Evolutionary conservation across 225 moss, liverwort and hornwort species (phyloP), one percentile per base, ranked within the genome.

Genomic region (Ulota crispa): DNA sequence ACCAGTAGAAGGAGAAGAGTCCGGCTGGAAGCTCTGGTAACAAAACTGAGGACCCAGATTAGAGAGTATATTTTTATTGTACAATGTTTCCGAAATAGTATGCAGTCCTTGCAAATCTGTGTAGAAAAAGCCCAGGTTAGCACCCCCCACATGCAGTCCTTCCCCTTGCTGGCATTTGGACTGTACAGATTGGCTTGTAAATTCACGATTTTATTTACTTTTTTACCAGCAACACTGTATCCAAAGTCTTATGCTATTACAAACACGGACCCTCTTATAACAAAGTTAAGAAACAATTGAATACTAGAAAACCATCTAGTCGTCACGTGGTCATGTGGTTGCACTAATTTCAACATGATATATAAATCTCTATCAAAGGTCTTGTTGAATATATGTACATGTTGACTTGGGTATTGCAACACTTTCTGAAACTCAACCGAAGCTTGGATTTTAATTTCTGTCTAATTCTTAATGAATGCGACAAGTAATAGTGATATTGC

Each of bases 21-120:
- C 83, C 57, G 78, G 87, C 72, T 89, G 89, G 89, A 87, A 87
- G 83, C 68, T 85, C 61, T 89, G 87, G 89, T 87, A 32, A 81
- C 80, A 61, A 75, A 41, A 21, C 39, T 50, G 50, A 50, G 47
- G 24, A 67, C 61, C 56, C 26, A 26, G 59, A 18, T 75, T 36
- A 14, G 45, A 45, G 53, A 67, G 67, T 34, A 16, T 74, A 21
- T 18, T 50, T 32, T 62, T 43, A 43, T 14, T 86, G 62, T 78
- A 81, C 81, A 81, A 65, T 68, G 63, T 68, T 30, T 72, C 50
- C 37, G 66, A 61, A 62, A 62, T 73, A 80, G 61, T 42, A n/a
- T 77, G 61, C 27, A 30, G 54, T 43, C 37, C 57, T 79, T 70
- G 83, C 27, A 21, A 83, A 79, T 83, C 18, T 87, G 77, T 65